Evolutionary conservation across 176 grass and related monocot genomes (phyloP), one percentile per base, ranked within the genome.

Genomic region (Carex scoparia): DNA sequence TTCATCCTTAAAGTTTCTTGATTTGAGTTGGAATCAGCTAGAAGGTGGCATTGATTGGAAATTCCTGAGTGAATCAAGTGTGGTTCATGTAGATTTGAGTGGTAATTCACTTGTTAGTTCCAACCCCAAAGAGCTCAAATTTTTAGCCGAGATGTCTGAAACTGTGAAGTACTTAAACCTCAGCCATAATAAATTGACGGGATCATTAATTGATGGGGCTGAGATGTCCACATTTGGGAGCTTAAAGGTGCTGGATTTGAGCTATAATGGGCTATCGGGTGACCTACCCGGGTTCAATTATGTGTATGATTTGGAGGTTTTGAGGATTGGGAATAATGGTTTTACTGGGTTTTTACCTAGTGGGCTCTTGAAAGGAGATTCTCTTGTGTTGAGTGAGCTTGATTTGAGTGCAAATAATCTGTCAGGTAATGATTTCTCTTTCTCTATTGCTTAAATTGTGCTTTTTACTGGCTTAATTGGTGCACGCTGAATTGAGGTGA

Each of bases 281-380:
- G 96, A 99, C 67, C 88, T 99, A 8, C 96, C 96, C n/a, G 96
- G 96, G 23, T 99, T 99, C 87, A 94, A 99, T 88, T 99, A 99
- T 94, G 93, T 99, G 5, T 99, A 99, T 65, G 96, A 99, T 87
- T 94, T 99, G 0, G 96, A 99, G 86, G 87, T 95, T 91, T 78
- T 99, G 81, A 87, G 93, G 58, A 87, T 99, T 4, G 90, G 87
- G 65, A 94, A 91, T 84, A 99, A 99, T 67, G 88, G 61, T 11
- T 99, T 99, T 81, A 92, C 90, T 80, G 96, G 96, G 14, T 95
- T 89, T 89, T 80, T 99, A 85, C 96, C 96, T 65, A 88, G 90
- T 79, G 96, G 90, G 18, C 96, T 99, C 84, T 88, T 99, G 42
- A 99, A 99, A 79, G 96, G 93, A 58, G 93, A 99, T 88, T 91